Evolutionary conservation across 2,329 filamentous ascomycete genomes (phyloP).

Genomic region (Samsoniella hepiali): DNA sequence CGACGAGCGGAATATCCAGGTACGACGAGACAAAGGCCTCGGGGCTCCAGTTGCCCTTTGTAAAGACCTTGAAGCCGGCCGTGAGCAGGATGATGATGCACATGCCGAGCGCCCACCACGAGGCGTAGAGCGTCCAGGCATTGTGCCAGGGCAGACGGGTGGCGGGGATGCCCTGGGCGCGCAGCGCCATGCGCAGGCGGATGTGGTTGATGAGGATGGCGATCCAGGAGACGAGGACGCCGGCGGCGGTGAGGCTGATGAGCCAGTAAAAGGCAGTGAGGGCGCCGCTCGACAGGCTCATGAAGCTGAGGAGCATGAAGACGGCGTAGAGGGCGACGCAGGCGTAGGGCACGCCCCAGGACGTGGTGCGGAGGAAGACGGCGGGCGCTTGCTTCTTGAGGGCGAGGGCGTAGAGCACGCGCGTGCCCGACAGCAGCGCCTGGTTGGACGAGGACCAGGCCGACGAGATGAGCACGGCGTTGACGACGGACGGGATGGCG

Average conservation of each 20-base stretch:
- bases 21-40: slow-evolving; percentile 60
- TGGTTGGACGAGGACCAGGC: slow-evolving; percentile 69
- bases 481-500: slow-evolving; percentile 68
- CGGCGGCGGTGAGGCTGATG: slow-evolving; percentile 58
- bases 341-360: slow-evolving; percentile 60
- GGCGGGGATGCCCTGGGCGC: slow-evolving; percentile 50
- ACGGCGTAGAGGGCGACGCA: slow-evolving; percentile 51
- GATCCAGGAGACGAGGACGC: slow-evolving; percentile 62
- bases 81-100: slow-evolving; percentile 66
- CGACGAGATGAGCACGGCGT: slow-evolving; percentile 71
- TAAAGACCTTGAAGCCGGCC: slow-evolving; percentile 64
- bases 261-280: slow-evolving; percentile 66
- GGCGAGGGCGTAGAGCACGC: slow-evolving; percentile 58
- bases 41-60: slow-evolving; percentile 55
- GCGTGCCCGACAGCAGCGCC: slow-evolving; percentile 56
- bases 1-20: slow-evolving; percentile 58
- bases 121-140: slow-evolving; percentile 59
- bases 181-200: slow-evolving; percentile 52
- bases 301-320: slow-evolving; percentile 57
- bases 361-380: slow-evolving; percentile 57
- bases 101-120: slow-evolving; percentile 57
- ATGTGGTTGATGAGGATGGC: slow-evolving; percentile 59
- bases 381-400: slow-evolving; percentile 57
- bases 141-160: slow-evolving; percentile 59
- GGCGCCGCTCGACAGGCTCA: slow-evolving; percentile 54